Percentiles rank a stretch among this genome's conserved stretches.
Conservation (phyloP, 2,329 filamentous ascomycete genomes). For the Arthrobotrys sinensis region DNA sequence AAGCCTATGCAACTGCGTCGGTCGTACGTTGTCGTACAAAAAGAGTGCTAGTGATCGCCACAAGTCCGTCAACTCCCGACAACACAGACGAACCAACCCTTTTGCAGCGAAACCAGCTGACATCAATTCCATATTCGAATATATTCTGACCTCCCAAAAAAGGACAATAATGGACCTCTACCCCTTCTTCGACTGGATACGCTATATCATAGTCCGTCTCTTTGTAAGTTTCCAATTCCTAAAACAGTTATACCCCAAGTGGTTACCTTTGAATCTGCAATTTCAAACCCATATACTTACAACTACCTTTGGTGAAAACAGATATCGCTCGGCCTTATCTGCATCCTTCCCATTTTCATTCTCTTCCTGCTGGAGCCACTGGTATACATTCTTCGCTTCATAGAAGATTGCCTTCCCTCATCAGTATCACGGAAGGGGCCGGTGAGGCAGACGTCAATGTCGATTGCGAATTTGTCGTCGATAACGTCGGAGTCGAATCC, state of each 20-base stretch:
- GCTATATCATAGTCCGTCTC: constrained; percentile 49
- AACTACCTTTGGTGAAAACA: neutral
- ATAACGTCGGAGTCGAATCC: constrained; percentile 48
- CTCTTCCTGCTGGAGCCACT: constrained; percentile 53
- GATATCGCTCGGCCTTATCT: constrained; percentile 50
- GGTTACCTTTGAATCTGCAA: neutral
- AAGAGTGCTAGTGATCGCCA: neutral
- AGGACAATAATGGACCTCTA: constrained; percentile 41
- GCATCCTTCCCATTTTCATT: constrained; percentile 48
- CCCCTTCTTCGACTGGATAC: constrained; percentile 52
- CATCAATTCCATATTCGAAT: neutral
- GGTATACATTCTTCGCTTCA: constrained; percentile 55
- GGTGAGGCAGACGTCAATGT: constrained; percentile 31
- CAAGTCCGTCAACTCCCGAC: constrained; percentile 36
- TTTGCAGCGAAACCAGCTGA: neutral
- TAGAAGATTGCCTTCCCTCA: constrained; percentile 46
- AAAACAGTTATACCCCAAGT: neutral
- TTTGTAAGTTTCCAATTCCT: constrained; percentile 43
- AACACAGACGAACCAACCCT: constrained; percentile 4
- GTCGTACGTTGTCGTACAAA: constrained; percentile 13
- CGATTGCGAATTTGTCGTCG: constrained; percentile 40
- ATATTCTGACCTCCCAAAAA: neutral
- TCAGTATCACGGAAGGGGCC: constrained; percentile 31
- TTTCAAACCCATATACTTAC: neutral
- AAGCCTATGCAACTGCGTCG: neutral